Conservation (phyloP, 371 early-diverging fungal genomes). For the Mortierella sp. region DNA sequence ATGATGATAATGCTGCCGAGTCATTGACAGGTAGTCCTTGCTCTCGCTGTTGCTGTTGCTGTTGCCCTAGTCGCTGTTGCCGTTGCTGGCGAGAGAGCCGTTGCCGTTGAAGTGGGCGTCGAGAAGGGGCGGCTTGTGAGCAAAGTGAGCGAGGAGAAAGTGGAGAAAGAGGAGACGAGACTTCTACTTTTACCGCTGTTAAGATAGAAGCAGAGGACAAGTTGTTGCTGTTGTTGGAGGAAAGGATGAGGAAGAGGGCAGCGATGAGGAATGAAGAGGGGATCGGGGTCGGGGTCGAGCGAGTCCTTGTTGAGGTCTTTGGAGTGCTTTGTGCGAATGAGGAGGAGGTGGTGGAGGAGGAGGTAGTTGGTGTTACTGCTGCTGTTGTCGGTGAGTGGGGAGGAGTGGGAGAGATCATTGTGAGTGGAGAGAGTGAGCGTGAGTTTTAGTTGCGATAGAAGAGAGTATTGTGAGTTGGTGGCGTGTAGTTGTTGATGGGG, state of each 20-base stretch:
- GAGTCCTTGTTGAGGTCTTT: neutral
- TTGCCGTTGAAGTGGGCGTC: neutral
- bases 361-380: neutral
- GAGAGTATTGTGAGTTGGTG: neutral
- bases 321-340: neutral
- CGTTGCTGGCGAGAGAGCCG: neutral
- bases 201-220: neutral
- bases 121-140: neutral
- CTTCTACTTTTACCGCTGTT: neutral
- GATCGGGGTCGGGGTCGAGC: slow-evolving; percentile 1
- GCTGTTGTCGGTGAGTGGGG: neutral
- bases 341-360: neutral
- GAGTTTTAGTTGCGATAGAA: neutral
- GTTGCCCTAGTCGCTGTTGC: neutral
- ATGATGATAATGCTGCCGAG: neutral
- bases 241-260: slow-evolving; percentile 10
- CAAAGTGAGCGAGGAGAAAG: neutral
- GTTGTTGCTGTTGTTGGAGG: neutral
- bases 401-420: neutral
- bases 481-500: neutral
- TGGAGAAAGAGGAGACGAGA: neutral
- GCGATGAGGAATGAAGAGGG: neutral
- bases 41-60: neutral
- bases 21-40: neutral
- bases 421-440: neutral